Evolutionary conservation across 1,284 basidiomycete species (phyloP).

Genomic region (Exobasidium rhododendri): DNA sequence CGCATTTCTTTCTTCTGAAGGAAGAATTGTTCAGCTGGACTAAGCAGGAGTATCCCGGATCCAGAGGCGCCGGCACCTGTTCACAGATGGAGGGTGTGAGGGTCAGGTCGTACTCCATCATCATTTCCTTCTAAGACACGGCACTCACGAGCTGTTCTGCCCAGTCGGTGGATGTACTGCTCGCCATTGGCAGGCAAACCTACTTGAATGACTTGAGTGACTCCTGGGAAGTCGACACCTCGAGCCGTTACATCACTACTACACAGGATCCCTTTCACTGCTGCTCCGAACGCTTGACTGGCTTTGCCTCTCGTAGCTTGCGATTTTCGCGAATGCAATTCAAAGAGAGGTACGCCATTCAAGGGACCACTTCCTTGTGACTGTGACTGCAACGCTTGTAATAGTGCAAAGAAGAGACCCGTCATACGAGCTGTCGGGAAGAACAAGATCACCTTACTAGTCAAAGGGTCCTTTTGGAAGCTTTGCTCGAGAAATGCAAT

Average conservation of each 20-base stretch:
- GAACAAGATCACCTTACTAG: slow-evolving; percentile 58
- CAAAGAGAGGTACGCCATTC: slow-evolving; percentile 23
- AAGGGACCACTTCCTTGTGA: background rate
- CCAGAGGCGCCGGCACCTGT: slow-evolving; percentile 58
- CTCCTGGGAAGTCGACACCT: slow-evolving; percentile 62
- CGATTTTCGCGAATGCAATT: slow-evolving; percentile 39
- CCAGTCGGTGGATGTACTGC: slow-evolving; percentile 57
- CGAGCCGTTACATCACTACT: slow-evolving; percentile 87
- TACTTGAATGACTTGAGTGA: slow-evolving; percentile 64
- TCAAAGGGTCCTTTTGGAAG: slow-evolving; percentile 31
- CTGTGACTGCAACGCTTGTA: slow-evolving; percentile 41
- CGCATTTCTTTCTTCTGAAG: slow-evolving; percentile 58
- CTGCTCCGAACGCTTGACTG: slow-evolving; percentile 59
- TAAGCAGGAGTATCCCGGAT: slow-evolving; percentile 64
- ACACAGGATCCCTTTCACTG: slow-evolving; percentile 66
- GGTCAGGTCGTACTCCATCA: no score
- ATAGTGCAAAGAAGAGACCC: slow-evolving; percentile 61
- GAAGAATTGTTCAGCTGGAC: slow-evolving; percentile 63
- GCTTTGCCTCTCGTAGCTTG: slow-evolving; percentile 30
- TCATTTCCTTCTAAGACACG: no score
- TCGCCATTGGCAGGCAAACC: slow-evolving; percentile 49
- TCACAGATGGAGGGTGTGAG: no score
- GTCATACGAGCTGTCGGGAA: slow-evolving; percentile 69
- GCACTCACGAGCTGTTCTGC: slow-evolving; percentile 65
- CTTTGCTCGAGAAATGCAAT: slow-evolving; percentile 56